Evolutionary conservation across 495 filamentous ascomycete genomes (phyloP).

Genomic region (Penicillium cataractarum): DNA sequence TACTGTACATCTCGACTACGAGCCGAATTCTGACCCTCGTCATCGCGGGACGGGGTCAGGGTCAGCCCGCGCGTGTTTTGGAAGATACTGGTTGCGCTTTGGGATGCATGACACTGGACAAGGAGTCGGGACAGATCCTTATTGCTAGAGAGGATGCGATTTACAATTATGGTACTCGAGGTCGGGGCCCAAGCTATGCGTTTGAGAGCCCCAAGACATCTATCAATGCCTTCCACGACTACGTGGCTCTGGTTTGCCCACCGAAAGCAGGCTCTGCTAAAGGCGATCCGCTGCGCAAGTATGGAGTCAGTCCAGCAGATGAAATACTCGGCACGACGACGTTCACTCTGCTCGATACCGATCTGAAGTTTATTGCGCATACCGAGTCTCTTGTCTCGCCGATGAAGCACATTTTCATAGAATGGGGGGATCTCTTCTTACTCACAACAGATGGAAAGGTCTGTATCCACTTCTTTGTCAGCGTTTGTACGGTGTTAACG

Average conservation of each 20-base stretch:
- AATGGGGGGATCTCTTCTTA: conserved; percentile 91
- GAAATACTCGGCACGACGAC: conserved; percentile 79
- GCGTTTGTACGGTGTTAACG: background rate
- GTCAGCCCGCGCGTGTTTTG: conserved; percentile 82
- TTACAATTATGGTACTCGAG: conserved; percentile 86
- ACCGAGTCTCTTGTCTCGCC: conserved; percentile 79
- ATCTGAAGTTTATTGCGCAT: conserved; percentile 87
- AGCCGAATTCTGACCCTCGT: conserved; percentile 83
- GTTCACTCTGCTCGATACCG: conserved; percentile 87
- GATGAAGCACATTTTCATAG: conserved; percentile 76
- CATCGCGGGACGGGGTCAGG: conserved; percentile 84
- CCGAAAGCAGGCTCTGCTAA: conserved; percentile 63
- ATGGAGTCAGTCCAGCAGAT: conserved; percentile 69
- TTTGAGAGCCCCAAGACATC: conserved; percentile 90
- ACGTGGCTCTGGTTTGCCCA: conserved; percentile 86
- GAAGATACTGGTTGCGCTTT: conserved; percentile 88
- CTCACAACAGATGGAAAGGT: conserved; percentile 91
- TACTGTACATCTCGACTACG: conserved; percentile 90
- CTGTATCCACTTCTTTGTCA: conserved; percentile 14
- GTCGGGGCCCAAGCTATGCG: conserved; percentile 81
- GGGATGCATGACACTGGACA: conserved; percentile 89
- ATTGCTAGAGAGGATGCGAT: conserved; percentile 93
- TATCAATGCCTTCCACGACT: conserved; percentile 79
- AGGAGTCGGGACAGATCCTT: conserved; percentile 77
- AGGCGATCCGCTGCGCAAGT: conserved; percentile 58